Percentiles rank a stretch among this genome's conserved stretches.
These are phyloP conservation scores for Yamadazyma olivae DNA, from an alignment of 805 yeast species.

Conservation along the genomic window DNA sequence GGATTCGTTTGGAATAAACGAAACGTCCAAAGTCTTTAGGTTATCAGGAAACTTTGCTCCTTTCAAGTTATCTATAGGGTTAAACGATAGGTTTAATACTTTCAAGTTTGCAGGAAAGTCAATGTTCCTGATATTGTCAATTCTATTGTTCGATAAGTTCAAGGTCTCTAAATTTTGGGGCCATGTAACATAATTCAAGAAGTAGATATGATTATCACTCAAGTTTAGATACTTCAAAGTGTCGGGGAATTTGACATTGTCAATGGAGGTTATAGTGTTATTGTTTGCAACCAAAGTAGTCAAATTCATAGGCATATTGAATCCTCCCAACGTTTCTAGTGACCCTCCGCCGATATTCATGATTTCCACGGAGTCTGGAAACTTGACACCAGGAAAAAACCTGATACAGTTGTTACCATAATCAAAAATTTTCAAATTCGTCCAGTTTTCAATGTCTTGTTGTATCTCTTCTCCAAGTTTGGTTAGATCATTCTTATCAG, in stretches of 20 bases:
- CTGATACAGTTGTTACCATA: slow-evolving; percentile 36
- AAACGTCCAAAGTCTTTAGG: slow-evolving; percentile 33
- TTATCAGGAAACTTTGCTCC: slow-evolving; percentile 40
- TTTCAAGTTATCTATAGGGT: slow-evolving; percentile 42
- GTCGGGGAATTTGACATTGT: slow-evolving; percentile 32
- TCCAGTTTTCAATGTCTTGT: slow-evolving; percentile 34
- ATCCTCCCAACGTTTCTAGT: slow-evolving; percentile 37
- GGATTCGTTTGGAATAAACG: slow-evolving; percentile 43
- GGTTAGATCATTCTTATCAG: slow-evolving; percentile 31
- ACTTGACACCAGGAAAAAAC: slow-evolving; percentile 35
- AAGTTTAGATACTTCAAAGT: slow-evolving; percentile 31
- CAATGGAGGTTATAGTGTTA: slow-evolving; percentile 32
- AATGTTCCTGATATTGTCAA: slow-evolving; percentile 35
- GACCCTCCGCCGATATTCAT: slow-evolving; percentile 39
- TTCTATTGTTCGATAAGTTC: slow-evolving; percentile 38
- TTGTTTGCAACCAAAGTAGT: slow-evolving; percentile 29
- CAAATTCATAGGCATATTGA: slow-evolving; percentile 34
- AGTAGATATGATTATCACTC: slow-evolving; percentile 35
- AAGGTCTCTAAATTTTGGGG: slow-evolving; percentile 27
- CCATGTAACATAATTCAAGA: slow-evolving; percentile 36
- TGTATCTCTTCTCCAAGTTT: slow-evolving; percentile 35
- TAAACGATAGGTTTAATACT: slow-evolving; percentile 28
- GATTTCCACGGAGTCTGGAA: slow-evolving; percentile 36
- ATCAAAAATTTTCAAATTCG: slow-evolving; percentile 29
- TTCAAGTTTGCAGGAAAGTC: slow-evolving; percentile 32